Percentiles rank a stretch among this genome's conserved stretches.
phyloP scores from a whole-genome alignment of 2,329 filamentous ascomycete genomes.

The Penicillium sp. region DNA sequence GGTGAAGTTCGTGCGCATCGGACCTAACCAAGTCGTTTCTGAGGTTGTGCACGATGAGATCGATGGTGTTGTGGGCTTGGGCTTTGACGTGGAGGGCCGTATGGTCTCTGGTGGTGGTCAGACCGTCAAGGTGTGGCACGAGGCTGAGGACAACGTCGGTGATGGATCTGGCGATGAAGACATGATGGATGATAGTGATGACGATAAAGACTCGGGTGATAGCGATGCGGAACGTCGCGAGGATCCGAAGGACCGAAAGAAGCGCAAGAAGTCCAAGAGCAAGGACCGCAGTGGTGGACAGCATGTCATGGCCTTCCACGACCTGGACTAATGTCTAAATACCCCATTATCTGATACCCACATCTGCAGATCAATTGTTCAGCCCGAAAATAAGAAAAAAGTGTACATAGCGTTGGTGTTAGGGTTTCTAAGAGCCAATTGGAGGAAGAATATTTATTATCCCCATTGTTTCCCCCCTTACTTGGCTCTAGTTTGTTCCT shows the following conservation, averaged over 20 bases:
- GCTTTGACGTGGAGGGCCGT: slow-evolving; percentile 79
- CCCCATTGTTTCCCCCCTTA: not conserved
- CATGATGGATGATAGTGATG: slow-evolving; percentile 46
- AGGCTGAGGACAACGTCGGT: slow-evolving; percentile 59
- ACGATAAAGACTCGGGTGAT: slow-evolving; percentile 45
- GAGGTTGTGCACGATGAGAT: slow-evolving; percentile 77
- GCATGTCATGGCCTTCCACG: slow-evolving; percentile 46
- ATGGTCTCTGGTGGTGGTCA: slow-evolving; percentile 87
- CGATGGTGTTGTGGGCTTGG: slow-evolving; percentile 78
- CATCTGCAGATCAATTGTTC: slow-evolving; percentile 10
- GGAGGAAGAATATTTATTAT: slow-evolving; percentile 6
- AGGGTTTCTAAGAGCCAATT: not conserved
- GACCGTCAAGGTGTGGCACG: slow-evolving; percentile 85
- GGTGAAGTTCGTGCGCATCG: slow-evolving; percentile 74
- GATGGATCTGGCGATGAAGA: slow-evolving; percentile 45
- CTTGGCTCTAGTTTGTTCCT: not conserved
- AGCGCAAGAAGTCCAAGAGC: slow-evolving; percentile 47
- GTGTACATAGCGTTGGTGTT: slow-evolving; percentile 15
- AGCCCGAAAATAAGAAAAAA: slow-evolving; percentile 3
- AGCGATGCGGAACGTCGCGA: slow-evolving; percentile 48
- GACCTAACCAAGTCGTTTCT: slow-evolving; percentile 67
- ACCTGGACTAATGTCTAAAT: slow-evolving; percentile 38
- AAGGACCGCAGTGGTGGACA: slow-evolving; percentile 42
- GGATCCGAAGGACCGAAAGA: slow-evolving; percentile 48
- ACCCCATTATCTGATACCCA: slow-evolving; percentile 26